Base-by-base conservation (phyloP, 2,329 filamentous ascomycete genomes). In the Ascochyta viciae-villosae region DNA sequence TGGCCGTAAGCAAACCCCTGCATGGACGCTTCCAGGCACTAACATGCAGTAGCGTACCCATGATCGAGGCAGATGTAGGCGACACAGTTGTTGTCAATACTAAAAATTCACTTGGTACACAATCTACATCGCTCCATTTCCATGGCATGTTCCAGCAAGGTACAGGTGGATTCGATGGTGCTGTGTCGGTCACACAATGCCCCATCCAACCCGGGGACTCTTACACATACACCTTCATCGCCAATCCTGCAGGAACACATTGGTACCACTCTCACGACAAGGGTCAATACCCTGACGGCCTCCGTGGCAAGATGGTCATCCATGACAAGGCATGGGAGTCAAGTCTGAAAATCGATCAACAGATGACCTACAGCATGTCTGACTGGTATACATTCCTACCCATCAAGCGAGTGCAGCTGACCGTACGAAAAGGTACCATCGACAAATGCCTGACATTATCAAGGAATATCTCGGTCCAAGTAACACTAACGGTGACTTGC, bases 81-180 rank as follows among this genome's bases (percentile, higher is more conserved):
- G 90, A 94, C 64, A 85, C 82, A 0, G 73, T 94, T 6, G 72
- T 90, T 5, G 85, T 92, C 27, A 85, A 89, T 33, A 80, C 91
- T 49, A 76, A 84, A 60, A 93, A 93, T 62, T 79, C 82, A 26
- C 85, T 88, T 1, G 76, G 79, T 12, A 89, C 91, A 60, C 72
- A 83, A 60, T 83, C 82, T 10, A 89, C 87, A 15, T 84, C 82
- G 19, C 79, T 92, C 2, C 90, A 93, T 71, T 92, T 89, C 74
- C 90, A 93, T 63, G 90, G 90, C 22, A 82, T 93, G 61, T 90
- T 85, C 67, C 89, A 92, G 66, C 89, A 90, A 62, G 88, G 88
- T 13, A 90, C 88, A 0, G 89, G 85, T 58, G 81, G 81, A 54
- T 89, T 90, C 85, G 89, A 92, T 66, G 90, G 89, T 0, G 83